phyloP scores from a whole-genome alignment of 257 asterid species.

The Penstemon davidsonii region DNA sequence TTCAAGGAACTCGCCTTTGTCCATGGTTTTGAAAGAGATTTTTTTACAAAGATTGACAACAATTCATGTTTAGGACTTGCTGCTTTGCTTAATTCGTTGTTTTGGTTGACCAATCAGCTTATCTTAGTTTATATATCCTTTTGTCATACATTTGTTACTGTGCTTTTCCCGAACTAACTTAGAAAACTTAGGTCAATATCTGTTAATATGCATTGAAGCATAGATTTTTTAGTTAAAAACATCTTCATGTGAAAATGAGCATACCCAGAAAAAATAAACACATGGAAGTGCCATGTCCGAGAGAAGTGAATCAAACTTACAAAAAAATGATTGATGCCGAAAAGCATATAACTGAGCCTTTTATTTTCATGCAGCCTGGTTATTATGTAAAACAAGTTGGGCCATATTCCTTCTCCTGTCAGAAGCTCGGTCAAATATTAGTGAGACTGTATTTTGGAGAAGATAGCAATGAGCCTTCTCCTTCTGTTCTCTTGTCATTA shows the following conservation, averaged over 20 bases:
- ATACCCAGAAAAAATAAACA: too few species aligned
- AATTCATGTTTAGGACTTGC: neutral
- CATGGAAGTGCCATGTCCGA: too few species aligned
- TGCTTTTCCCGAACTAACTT: conserved; percentile 4
- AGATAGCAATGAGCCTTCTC: conserved; percentile 68
- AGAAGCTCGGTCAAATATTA: conserved; percentile 81
- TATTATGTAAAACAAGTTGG: conserved; percentile 79
- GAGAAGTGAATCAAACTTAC: too few species aligned
- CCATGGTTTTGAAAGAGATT: neutral
- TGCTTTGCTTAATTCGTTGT: neutral
- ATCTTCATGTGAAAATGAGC: too few species aligned
- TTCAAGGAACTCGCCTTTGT: neutral
- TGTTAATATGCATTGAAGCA: too few species aligned
- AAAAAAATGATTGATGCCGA: too few species aligned
- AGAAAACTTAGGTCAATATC: neutral
- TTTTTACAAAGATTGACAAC: neutral
- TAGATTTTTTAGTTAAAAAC: too few species aligned
- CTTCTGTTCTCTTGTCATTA: conserved; percentile 85
- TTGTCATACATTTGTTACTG: conserved; percentile 8
- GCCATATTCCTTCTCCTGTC: conserved; percentile 74
- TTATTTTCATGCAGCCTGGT: conserved; percentile 70
- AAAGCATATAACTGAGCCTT: neutral
- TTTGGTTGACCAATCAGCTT: neutral
- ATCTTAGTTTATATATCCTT: neutral
- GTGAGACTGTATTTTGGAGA: conserved; percentile 67